Evolutionary conservation across 139 green algal species (phyloP), one percentile per base, ranked within the genome.

Genomic region (Chlorella sp.): DNA sequence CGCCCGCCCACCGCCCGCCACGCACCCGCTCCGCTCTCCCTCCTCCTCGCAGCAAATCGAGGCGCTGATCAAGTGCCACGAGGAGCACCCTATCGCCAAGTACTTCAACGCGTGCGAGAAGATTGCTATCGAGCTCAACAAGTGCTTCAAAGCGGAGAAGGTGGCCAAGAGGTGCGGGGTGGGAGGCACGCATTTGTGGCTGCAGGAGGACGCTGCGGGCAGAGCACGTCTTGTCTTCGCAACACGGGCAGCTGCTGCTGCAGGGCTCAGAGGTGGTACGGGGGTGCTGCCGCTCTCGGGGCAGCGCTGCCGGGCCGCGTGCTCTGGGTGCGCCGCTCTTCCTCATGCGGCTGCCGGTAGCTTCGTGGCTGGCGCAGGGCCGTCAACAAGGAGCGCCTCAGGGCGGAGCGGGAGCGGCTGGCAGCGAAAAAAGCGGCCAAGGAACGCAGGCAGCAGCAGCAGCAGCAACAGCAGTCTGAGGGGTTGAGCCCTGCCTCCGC

Each of bases 81-180:
- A 82, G 31, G 84, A 92, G 6, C 81, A 94, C 70, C 81, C 77
- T 0, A 67, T 91, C 15, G 69, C 82, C 25, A 92, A 91, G 53
- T 96, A 87, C 56, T 87, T 81, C 66, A 91, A 91, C 29, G 85
- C 79, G 3, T 96, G 91, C 86, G 94, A 92, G 62, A 77, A 93
- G 0, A 62, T 80, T 21, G 92, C 92, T 25, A 84, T 76, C 29
- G 88, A 79, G 0, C 79, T 96, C 40, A 88, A 87, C 43, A 68
- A 66, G 27, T 97, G 93, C 74, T 79, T 97, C 0, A 68, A 73
- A 14, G 43, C 86, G 66, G 92, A 97, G 65, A 97, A 97, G 83
- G 83, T 81, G 62, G 58, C 86, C 17, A 90, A 93, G 43, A 69
- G 79, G 86, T 89, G 60, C 27, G 72, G 31, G n/a, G 25, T 59